A percentile compares a stretch with the other conserved stretches of the same genome.
Conservation (phyloP, 306 rosid genomes). For the Oxytropis ochrocephala region DNA sequence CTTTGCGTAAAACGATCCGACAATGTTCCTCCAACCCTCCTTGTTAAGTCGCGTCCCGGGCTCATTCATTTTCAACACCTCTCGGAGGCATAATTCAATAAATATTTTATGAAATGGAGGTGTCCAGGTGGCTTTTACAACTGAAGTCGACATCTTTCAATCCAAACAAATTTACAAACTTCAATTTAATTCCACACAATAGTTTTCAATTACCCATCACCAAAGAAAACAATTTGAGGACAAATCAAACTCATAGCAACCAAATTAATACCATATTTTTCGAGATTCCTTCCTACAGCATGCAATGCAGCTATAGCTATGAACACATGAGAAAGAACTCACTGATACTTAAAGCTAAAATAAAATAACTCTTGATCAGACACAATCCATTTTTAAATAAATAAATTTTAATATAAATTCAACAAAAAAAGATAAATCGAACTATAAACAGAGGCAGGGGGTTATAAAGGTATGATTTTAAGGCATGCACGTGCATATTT, state of each 20-base stretch:
- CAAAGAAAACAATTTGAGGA: not conserved
- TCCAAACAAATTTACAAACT: not conserved
- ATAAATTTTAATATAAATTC: not conserved
- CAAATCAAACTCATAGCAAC: not conserved
- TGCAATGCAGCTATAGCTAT: not conserved
- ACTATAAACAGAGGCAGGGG: not conserved
- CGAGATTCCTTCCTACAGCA: not conserved
- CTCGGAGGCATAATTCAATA: conserved; percentile 42
- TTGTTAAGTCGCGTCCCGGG: conserved; percentile 39
- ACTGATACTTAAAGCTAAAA: not conserved
- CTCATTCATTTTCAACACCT: conserved; percentile 33
- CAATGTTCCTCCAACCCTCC: conserved; percentile 49
- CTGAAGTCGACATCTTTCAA: conserved; percentile 35
- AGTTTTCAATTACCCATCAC: not conserved
- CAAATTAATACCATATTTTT: not conserved
- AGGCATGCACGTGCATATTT: conserved; percentile 4
- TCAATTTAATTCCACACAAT: not conserved
- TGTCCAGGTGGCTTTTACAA: conserved; percentile 46
- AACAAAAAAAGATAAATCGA: not conserved
- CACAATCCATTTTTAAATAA: not conserved
- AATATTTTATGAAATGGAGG: conserved; percentile 40
- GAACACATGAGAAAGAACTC: not conserved
- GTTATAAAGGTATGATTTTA: not conserved
- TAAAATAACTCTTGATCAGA: not conserved
- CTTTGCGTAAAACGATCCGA: conserved; percentile 39